phyloP scores from a whole-genome alignment of 768 basidiomycete species.

The Boletus rubropictus region DNA sequence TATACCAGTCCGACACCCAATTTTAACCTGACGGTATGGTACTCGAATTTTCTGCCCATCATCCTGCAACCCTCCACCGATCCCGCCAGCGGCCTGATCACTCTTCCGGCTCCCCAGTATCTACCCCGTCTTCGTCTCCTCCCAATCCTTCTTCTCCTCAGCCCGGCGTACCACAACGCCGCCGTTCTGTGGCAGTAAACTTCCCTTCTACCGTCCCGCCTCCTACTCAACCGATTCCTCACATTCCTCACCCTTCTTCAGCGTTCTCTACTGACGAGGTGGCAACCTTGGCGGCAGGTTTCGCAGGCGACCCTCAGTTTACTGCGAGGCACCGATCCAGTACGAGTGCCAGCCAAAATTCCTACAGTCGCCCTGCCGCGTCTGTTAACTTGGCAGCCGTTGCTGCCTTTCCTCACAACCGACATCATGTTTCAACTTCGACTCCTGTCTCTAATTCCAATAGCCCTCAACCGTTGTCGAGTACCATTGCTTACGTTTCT shows the following conservation, averaged over 20 bases:
- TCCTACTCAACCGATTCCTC: conserved; percentile 70
- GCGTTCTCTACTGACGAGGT: conserved; percentile 16
- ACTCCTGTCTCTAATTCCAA: conserved; percentile 22
- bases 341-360: conserved; percentile 31
- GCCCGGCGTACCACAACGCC: conserved; percentile 39
- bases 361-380: conserved; percentile 30
- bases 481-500: conserved; percentile 28
- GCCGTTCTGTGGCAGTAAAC: conserved; percentile 64
- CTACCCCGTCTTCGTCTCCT: conserved; percentile 31
- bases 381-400: conserved; percentile 54
- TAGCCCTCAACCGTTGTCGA: conserved; percentile 25
- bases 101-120: conserved; percentile 13
- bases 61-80: conserved; percentile 25
- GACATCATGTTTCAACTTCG: conserved; percentile 31
- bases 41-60: conserved; percentile 26
- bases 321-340: conserved; percentile 32
- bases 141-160: conserved; percentile 29
- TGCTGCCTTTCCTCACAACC: conserved; percentile 55
- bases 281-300: conserved; percentile 16
- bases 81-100: conserved; percentile 33
- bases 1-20: not conserved
- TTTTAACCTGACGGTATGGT: conserved; percentile 23
- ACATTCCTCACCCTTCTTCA: conserved; percentile 40
- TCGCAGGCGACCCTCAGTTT: conserved; percentile 27
- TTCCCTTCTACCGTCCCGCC: conserved; percentile 65